phyloP scores from a whole-genome alignment of 805 yeast species.

The Isabelozyma gotoi region DNA sequence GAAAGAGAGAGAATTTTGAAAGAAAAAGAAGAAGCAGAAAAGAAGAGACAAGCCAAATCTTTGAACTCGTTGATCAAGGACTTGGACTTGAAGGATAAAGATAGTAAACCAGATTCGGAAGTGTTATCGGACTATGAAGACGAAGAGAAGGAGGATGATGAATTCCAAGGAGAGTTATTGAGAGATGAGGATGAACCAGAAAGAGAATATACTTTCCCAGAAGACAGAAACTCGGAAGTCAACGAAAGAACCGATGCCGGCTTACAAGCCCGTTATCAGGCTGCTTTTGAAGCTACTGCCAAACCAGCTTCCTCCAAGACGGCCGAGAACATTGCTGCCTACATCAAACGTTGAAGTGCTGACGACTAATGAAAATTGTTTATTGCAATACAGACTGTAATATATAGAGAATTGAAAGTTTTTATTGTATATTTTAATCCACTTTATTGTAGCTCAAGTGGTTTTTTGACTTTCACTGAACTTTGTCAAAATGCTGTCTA shows the following conservation, averaged over 20 bases:
- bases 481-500: conserved; percentile 20
- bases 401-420: background rate
- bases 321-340: conserved; percentile 71
- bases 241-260: conserved; percentile 46
- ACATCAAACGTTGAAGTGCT: conserved; percentile 54
- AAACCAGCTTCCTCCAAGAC: conserved; percentile 63
- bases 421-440: too few relatives aligned
- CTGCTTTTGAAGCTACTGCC: conserved; percentile 64
- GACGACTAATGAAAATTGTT: conserved; percentile 1
- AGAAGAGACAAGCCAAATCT: conserved; percentile 66
- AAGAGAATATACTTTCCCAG: conserved; percentile 72
- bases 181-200: conserved; percentile 46
- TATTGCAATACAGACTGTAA: background rate
- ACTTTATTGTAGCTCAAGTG: too few relatives aligned
- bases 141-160: conserved; percentile 53
- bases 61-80: conserved; percentile 80
- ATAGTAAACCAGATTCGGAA: conserved; percentile 36
- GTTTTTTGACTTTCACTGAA: background rate
- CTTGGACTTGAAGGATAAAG: conserved; percentile 58
- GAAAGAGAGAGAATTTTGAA: conserved; percentile 82
- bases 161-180: conserved; percentile 45
- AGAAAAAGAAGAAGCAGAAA: conserved; percentile 75
- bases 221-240: conserved; percentile 62
- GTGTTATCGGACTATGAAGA: conserved; percentile 53
- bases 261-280: conserved; percentile 69